phyloP scores from a whole-genome alignment of 2,329 filamentous ascomycete species.

The Blastomyces parvus region DNA sequence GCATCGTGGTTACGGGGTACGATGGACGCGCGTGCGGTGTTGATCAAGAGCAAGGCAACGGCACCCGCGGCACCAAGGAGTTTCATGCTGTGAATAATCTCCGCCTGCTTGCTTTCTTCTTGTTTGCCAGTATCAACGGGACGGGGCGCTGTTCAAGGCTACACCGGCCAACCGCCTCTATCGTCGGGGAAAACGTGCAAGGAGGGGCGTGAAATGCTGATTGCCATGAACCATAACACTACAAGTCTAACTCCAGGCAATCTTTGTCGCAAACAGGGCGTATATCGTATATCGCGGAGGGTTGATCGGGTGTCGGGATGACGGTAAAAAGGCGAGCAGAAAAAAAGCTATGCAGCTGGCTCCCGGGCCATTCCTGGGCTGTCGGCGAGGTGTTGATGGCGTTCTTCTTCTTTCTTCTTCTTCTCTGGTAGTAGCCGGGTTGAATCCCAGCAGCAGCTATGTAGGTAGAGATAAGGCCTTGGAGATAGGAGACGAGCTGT shows the following conservation, averaged over 20 bases:
- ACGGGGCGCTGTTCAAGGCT: background rate
- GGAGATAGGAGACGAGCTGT: no score
- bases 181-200: background rate
- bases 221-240: conserved; percentile 1
- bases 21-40: conserved; percentile 40
- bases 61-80: conserved; percentile 9
- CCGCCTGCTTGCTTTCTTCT: background rate
- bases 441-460: no score
- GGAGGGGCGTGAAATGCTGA: background rate
- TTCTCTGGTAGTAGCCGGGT: background rate
- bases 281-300: no score
- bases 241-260: background rate
- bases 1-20: conserved; percentile 61
- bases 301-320: no score
- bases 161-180: background rate
- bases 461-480: no score
- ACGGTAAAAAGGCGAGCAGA: background rate
- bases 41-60: conserved; percentile 24
- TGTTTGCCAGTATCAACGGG: background rate
- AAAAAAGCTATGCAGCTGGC: background rate
- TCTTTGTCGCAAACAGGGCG: background rate
- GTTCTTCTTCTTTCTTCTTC: background rate
- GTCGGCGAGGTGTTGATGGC: background rate
- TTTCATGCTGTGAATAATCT: conserved; percentile 12
- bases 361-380: background rate